phyloP scores from a whole-genome alignment of 768 basidiomycete species.

The Nidula microcarpa region DNA sequence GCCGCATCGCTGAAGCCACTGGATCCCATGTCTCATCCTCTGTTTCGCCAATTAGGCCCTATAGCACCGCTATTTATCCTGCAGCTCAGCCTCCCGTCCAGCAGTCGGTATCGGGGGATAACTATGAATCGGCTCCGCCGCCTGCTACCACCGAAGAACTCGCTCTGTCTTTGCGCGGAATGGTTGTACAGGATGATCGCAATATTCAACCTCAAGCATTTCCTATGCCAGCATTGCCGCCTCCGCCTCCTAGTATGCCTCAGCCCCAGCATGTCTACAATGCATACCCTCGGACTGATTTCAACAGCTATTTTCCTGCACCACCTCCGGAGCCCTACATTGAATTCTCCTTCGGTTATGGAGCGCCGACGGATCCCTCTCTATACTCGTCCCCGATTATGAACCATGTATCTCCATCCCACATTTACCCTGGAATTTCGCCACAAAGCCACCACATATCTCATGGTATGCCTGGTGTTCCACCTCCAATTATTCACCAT shows the following conservation, averaged over 20 bases:
- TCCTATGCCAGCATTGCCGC: slow-evolving; percentile 25
- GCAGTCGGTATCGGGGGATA: slow-evolving; percentile 2
- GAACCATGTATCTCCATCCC: background rate
- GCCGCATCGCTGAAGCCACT: background rate
- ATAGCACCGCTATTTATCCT: slow-evolving; percentile 2
- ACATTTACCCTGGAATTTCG: background rate
- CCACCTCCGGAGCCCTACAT: background rate
- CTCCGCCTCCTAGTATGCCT: slow-evolving; percentile 30
- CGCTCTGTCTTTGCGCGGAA: slow-evolving; percentile 53
- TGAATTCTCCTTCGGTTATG: background rate
- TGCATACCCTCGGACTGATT: background rate
- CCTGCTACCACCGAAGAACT: slow-evolving; percentile 50
- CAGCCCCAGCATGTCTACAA: background rate
- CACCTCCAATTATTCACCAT: slow-evolving; percentile 1
- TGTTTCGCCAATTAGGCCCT: slow-evolving; percentile 36
- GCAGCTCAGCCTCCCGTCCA: background rate
- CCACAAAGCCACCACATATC: background rate
- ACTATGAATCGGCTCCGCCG: slow-evolving; percentile 20
- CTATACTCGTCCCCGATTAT: background rate
- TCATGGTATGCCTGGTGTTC: background rate
- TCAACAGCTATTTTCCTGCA: background rate
- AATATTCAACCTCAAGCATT: slow-evolving; percentile 11
- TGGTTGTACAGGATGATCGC: slow-evolving; percentile 27
- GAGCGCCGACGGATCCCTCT: background rate
- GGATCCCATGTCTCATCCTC: slow-evolving; percentile 8